Evolutionary conservation across 352 stramenopile genomes (phyloP).

Genomic region (Blastocystis sp.): DNA sequence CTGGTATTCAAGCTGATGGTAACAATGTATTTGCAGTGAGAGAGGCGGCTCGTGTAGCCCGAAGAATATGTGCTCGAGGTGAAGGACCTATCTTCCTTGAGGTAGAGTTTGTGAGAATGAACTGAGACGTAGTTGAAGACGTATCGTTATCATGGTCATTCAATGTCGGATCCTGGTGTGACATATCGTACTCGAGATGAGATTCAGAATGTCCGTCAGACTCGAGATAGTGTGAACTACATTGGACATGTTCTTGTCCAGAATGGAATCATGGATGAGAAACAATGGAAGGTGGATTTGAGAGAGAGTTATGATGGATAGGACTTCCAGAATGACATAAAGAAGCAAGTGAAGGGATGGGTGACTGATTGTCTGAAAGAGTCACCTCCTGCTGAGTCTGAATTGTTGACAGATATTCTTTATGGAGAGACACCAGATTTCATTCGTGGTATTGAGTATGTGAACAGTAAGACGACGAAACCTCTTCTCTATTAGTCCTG

Average conservation of each 20-base stretch:
- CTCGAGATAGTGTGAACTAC: conserved; percentile 84
- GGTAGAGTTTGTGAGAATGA: conserved; percentile 49
- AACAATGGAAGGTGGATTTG: conserved; percentile 62
- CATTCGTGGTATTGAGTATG: conserved; percentile 90
- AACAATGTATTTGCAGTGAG: conserved; percentile 94
- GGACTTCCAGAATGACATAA: conserved; percentile 91
- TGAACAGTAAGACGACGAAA: conserved; percentile 79
- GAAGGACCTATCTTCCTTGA: conserved; percentile 99
- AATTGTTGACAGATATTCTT: conserved; percentile 83
- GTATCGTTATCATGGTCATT: conserved; percentile 99
- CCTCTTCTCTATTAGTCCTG: conserved; percentile 59
- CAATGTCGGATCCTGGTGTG: conserved; percentile 97
- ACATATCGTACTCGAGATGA: conserved; percentile 99
- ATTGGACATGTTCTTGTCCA: conserved; percentile 79
- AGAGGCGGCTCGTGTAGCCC: conserved; percentile 90
- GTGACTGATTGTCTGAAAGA: conserved; percentile 82
- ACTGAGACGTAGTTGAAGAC: conserved; percentile 82
- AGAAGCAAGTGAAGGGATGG: conserved; percentile 93
- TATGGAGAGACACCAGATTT: conserved; percentile 84
- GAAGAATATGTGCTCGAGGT: conserved; percentile 85
- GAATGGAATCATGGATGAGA: conserved; percentile 86
- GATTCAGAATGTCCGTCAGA: conserved; percentile 93
- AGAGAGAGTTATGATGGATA: conserved; percentile 81
- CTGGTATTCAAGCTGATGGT: conserved; percentile 94
- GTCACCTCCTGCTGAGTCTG: conserved; percentile 71